Percentiles rank a stretch among this genome's conserved stretches.
phyloP scores from a whole-genome alignment of 2,329 filamentous ascomycete species.

The Cadophora luteo-olivacea region DNA sequence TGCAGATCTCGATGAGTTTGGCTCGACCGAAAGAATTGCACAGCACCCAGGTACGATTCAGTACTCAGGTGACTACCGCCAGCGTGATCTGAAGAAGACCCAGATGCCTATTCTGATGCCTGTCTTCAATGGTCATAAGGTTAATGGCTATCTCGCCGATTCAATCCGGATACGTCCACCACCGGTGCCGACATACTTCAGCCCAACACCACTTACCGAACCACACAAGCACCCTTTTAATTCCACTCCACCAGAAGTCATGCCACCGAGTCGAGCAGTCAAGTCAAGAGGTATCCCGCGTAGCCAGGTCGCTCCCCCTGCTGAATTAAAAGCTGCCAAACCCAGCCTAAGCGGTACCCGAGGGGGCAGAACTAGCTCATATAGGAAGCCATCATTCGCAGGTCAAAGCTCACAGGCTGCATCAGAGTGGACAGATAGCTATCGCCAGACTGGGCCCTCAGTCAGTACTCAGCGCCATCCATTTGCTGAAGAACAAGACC shows the following conservation, averaged over 20 bases:
- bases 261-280: slow-evolving; percentile 17
- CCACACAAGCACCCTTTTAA: slow-evolving; percentile 42
- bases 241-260: slow-evolving; percentile 37
- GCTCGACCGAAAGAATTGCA: slow-evolving; percentile 39
- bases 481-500: slow-evolving; percentile 14
- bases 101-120: slow-evolving; percentile 40
- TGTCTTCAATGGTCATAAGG: slow-evolving; percentile 37
- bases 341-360: not conserved
- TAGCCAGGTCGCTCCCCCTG: slow-evolving; percentile 13
- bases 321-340: not conserved
- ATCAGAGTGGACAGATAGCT: slow-evolving; percentile 20
- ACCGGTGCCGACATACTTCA: slow-evolving; percentile 23
- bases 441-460: slow-evolving; percentile 17
- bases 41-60: slow-evolving; percentile 41
- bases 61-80: slow-evolving; percentile 39
- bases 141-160: slow-evolving; percentile 43
- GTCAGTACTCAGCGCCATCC: slow-evolving; percentile 8
- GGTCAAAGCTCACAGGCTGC: not conserved
- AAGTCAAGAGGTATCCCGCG: slow-evolving; percentile 11
- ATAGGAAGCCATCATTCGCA: not conserved
- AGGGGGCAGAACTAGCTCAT: not conserved
- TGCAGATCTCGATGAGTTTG: slow-evolving; percentile 34
- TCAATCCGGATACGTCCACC: slow-evolving; percentile 36
- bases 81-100: slow-evolving; percentile 39
- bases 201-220: slow-evolving; percentile 33